Evolutionary conservation across 352 stramenopile genomes (phyloP), one percentile per base, ranked within the genome.

Genomic region (Plasmopara viticola): DNA sequence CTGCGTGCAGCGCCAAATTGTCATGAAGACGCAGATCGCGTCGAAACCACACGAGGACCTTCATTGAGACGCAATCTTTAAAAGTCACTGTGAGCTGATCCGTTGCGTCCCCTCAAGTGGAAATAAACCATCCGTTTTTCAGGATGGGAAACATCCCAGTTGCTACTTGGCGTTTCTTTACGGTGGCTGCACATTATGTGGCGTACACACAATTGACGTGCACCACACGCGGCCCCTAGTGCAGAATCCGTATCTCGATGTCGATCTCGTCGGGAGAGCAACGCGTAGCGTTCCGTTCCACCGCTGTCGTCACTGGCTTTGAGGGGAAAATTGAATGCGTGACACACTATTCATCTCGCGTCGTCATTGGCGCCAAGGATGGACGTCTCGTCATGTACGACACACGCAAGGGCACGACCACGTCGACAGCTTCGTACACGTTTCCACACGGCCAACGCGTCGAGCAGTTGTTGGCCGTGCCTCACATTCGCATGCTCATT

Each of bases 11-110:
- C 44, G 85, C 84, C 25, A 95, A 77, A 67, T 98, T 98, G 72
- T 99, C 96, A 66, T 98, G 90, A 45, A 99, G 65, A 47, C 95
- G 76, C 53, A 98, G 63, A 50, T 95, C 91, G 54, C 98, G 97
- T 4, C 95, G 86, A 63, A 98, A 98, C 95, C 95, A 98, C 38
- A 90, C 57, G 34, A 90, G 61, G 28, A 68, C 55, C 29, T 56
- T 60, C 33, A 66, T 63, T 14, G 0, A 15, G 25, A 46, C 31
- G 18, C 9, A 4, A 30, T 35, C 13, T 38, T 8, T 35, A 9
- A 18, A 41, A 17, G 14, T 17, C 37, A 6, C 13, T 13, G 8
- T 17, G 6, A 18, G 37, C 7, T 41, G 12, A 4, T 41, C 6
- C 12, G 12, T 41, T 13, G 12, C 37, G 4, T 17, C n/a, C n/a